Conservation (phyloP, 352 stramenopile species). For the Phytophthora gonapodyides region DNA sequence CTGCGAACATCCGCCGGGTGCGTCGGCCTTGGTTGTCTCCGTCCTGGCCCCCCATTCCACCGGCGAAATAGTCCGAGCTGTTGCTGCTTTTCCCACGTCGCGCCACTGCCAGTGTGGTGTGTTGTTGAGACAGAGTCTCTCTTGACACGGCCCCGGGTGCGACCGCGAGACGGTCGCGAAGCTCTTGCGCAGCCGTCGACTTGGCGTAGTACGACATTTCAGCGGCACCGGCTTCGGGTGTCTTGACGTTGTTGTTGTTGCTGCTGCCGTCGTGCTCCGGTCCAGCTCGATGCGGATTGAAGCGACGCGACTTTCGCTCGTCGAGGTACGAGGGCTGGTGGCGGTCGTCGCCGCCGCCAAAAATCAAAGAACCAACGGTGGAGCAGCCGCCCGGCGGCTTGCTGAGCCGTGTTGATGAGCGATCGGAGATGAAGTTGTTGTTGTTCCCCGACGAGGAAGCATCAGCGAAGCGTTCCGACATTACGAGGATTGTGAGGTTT, state of each 20-base stretch:
- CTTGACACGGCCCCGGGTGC: conserved; percentile 45
- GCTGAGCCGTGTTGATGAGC: conserved; percentile 43
- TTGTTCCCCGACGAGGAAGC: conserved; percentile 35
- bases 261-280: conserved; percentile 41
- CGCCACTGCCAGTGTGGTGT: conserved; percentile 14
- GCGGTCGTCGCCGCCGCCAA: conserved; percentile 31
- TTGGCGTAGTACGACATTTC: conserved; percentile 56
- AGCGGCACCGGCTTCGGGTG: conserved; percentile 20
- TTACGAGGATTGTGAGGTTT: conserved; percentile 7
- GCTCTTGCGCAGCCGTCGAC: conserved; percentile 37
- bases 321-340: conserved; percentile 52
- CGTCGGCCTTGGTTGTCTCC: conserved; percentile 36
- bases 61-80: conserved; percentile 50
- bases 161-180: conserved; percentile 45
- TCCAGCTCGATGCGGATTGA: conserved; percentile 19
- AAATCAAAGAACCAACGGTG: conserved; percentile 58
- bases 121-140: conserved; percentile 43
- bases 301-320: conserved; percentile 56
- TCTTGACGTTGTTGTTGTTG: conserved; percentile 23
- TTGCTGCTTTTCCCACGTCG: conserved; percentile 19
- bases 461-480: conserved; percentile 22
- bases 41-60: conserved; percentile 38
- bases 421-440: conserved; percentile 54
- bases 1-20: conserved; percentile 55
- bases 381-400: conserved; percentile 56